Conservation (phyloP, 805 yeast genomes). For the Metschnikowia reukaufii region DNA sequence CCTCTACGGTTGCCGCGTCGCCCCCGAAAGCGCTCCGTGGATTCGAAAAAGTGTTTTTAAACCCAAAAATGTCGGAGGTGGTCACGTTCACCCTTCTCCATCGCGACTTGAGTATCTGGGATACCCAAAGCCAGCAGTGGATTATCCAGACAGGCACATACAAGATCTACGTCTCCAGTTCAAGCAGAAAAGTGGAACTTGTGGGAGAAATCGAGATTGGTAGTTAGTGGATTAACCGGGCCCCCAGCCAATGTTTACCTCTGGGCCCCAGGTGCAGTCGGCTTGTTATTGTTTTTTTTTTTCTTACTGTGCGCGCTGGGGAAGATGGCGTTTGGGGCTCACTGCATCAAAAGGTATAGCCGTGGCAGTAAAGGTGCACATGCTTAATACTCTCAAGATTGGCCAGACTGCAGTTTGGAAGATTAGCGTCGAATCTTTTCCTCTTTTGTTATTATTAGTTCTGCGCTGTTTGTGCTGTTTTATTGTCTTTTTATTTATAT, state of each 20-base stretch:
- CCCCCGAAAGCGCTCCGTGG: conserved; percentile 57
- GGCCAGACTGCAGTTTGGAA: neutral
- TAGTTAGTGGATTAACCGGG: too few relatives aligned
- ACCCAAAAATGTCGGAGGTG: conserved; percentile 38
- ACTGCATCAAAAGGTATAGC: neutral
- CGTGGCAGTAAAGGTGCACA: neutral
- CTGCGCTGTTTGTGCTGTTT: neutral
- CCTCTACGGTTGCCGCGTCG: conserved; percentile 46
- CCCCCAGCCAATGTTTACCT: too few relatives aligned
- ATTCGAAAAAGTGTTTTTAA: conserved; percentile 51
- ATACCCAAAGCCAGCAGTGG: conserved; percentile 56
- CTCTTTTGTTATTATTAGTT: neutral
- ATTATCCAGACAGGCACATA: conserved; percentile 55
- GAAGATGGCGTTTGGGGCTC: neutral
- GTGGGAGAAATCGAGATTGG: conserved; percentile 47
- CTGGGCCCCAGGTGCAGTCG: too few relatives aligned
- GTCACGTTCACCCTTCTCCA: conserved; percentile 47
- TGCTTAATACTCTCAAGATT: neutral
- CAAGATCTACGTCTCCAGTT: conserved; percentile 50
- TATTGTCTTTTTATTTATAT: neutral
- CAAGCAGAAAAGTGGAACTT: conserved; percentile 47
- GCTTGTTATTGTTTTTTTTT: too few relatives aligned
- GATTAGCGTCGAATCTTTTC: neutral
- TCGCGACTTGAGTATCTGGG: conserved; percentile 60
- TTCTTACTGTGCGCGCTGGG: neutral